These are phyloP conservation scores for Ophiostoma pallidulum DNA, from an alignment of 2,329 filamentous ascomycete genomes.

Conservation along the genomic window DNA sequence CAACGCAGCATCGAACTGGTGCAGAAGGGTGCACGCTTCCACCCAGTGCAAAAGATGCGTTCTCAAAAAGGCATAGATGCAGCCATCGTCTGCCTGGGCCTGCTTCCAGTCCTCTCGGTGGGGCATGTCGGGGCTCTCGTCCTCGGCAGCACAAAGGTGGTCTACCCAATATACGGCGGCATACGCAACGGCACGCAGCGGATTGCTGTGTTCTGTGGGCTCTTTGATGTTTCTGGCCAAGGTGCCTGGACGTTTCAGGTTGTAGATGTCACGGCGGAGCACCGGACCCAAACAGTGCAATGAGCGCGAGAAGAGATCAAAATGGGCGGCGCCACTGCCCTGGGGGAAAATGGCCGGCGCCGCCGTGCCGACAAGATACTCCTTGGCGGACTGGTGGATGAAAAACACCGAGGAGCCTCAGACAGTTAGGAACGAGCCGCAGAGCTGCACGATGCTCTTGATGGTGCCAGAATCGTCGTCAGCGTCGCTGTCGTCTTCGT, in stretches of 20 bases:
- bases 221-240: slow-evolving; percentile 11
- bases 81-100: slow-evolving; percentile 7
- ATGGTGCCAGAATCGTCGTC: slow-evolving; percentile 8
- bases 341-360: slow-evolving; percentile 22
- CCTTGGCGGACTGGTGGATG: slow-evolving; percentile 35
- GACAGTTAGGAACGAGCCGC: slow-evolving; percentile 33
- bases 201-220: slow-evolving; percentile 17
- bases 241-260: slow-evolving; percentile 18
- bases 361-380: slow-evolving; percentile 25
- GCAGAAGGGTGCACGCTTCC: slow-evolving; percentile 31
- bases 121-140: background rate
- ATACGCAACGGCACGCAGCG: slow-evolving; percentile 22
- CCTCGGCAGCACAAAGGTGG: slow-evolving; percentile 18
- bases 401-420: slow-evolving; percentile 24
- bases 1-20: slow-evolving; percentile 19
- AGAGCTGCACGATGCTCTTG: slow-evolving; percentile 24
- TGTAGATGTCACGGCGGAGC: slow-evolving; percentile 26
- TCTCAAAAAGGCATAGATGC: slow-evolving; percentile 24
- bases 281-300: background rate
- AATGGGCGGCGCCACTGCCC: slow-evolving; percentile 21
- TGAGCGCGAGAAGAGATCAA: background rate
- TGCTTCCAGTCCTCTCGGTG: background rate
- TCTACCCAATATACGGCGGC: slow-evolving; percentile 26
- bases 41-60: slow-evolving; percentile 33
- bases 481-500: background rate